Base-by-base conservation (phyloP, 768 basidiomycete genomes). In the Tephrocybe sp. region DNA sequence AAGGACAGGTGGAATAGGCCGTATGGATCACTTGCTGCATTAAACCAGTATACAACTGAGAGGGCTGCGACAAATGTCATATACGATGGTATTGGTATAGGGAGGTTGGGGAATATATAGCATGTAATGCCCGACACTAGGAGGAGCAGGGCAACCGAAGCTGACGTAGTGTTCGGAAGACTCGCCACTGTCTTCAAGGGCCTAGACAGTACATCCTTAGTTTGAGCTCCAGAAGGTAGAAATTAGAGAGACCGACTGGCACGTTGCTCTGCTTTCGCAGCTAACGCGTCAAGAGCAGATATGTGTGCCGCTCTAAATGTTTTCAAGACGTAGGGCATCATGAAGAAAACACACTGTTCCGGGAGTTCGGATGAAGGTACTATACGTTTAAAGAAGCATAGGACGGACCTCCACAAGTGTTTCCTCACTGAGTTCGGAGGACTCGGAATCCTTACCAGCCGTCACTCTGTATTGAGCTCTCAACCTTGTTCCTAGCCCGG, bases 1-100 rank as follows among this genome's bases (percentile, higher is more conserved):
- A 85, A 65, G 1, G 68, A 53, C 12, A 82, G 64, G 59, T 87
- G 84, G 52, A 82, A 85, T 2, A 79, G 61, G 7, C 79, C 77
- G 59, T 85, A 87, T 11, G 80, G 80, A 54, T 84, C 82, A 9
- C 50, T 63, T 3, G 61, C 45, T 36, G 51, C 44, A 16, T 26
- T 47, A 8, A 22, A 31, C 49, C 42, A 44, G 22, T 36, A 55
- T n/a, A 39, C 6, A 19, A 47, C 18, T 4, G 25, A 44, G 39
- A 50, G 28, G 5, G 27, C 28, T 26, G 28, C 52, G 38, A 25
- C 32, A 9, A 57, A 9, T n/a, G 48, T n/a, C 26, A 44, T 34
- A 18, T 13, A 49, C 6, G 25, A 39, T 22, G 40, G 32, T 27
- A 47, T 31, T 22, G 40, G 32, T 27, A 47, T 31, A 19, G 38